Conservation (phyloP, 495 filamentous ascomycete species). For the Cladorrhinum samala region DNA sequence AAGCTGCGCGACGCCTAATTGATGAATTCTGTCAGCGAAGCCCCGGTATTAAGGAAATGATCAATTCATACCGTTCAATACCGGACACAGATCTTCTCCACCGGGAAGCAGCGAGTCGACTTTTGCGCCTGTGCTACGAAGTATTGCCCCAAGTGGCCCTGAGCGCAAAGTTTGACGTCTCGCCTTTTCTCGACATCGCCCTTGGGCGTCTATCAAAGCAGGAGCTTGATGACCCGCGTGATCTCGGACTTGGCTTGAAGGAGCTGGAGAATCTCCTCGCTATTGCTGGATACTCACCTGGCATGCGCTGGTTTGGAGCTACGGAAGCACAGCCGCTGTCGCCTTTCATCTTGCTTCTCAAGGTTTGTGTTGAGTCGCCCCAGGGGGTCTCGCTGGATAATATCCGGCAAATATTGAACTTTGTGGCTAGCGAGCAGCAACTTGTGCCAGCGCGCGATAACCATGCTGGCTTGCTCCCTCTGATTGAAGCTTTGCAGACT, state of each 20-base stretch:
- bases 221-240: constrained; percentile 37
- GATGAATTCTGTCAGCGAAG: constrained; percentile 72
- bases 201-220: constrained; percentile 46
- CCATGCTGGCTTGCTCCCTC: constrained; percentile 44
- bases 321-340: constrained; percentile 46
- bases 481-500: constrained; percentile 45
- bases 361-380: constrained; percentile 42
- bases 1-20: constrained; percentile 56
- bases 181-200: constrained; percentile 60
- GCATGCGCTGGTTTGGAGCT: constrained; percentile 72
- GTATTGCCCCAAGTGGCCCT: constrained; percentile 73
- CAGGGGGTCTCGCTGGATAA: constrained; percentile 35
- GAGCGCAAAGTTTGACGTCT: constrained; percentile 80
- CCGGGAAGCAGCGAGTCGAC: constrained; percentile 65
- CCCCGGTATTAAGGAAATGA: constrained; percentile 70
- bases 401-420: constrained; percentile 40
- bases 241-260: constrained; percentile 49
- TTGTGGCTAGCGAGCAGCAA: constrained; percentile 47
- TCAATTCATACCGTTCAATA: constrained; percentile 60
- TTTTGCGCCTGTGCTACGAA: constrained; percentile 75
- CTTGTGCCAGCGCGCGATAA: constrained; percentile 33
- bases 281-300: constrained; percentile 69
- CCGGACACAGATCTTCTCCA: constrained; percentile 63
- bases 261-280: constrained; percentile 70
- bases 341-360: constrained; percentile 59